Evolutionary conservation across 495 filamentous ascomycete species (phyloP), one percentile per base, ranked within the genome.

Genomic region (Clohesyomyces aquaticus): DNA sequence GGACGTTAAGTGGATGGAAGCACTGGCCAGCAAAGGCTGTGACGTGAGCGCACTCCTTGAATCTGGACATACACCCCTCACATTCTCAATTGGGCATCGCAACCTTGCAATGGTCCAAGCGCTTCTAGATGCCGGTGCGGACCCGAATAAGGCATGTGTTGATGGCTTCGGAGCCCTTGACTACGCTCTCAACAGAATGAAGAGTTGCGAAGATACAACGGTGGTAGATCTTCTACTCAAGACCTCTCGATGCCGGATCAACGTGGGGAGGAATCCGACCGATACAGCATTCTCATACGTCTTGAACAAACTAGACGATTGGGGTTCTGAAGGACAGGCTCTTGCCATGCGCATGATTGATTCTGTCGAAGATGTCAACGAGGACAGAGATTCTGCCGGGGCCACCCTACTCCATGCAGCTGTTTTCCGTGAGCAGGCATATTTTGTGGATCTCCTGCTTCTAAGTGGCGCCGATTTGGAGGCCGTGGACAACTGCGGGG

Each of bases 331-430:
- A 29, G 48, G 42, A 16, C 25, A 32, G 14, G 61, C 50, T 18
- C 61, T 63, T 19, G 61, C 61, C 28, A 25, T 50, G 16, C 61
- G 61, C 21, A 63, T 63, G 61, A 19, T 59, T 42, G 46, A 58
- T 10, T 58, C 62, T 53, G 55, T 53, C 2, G 14, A 16, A 28
- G 23, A 59, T 19, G 22, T 65, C 9, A 25, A 65, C 27, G 54
- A 52, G n/a, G 62, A 65, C 29, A 22, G 47, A 32, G 54, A 58
- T 28, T 21, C 18, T 1, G 27, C 59, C 3, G 48, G 48, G 22
- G 51, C 54, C 54, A 65, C 54, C 14, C 18, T 59, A 16, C 55
- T 65, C 38, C 62, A 65, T 26, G 55, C 54, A 16, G 62, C 62
- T 12, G 35, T 41, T 9, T 48, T 58, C 14, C 45, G 53, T 12